Percentiles rank a stretch among this genome's conserved stretches.
Evolutionary conservation across 305 asterid genomes (phyloP).

Genomic region (Nicotiana rustica): DNA sequence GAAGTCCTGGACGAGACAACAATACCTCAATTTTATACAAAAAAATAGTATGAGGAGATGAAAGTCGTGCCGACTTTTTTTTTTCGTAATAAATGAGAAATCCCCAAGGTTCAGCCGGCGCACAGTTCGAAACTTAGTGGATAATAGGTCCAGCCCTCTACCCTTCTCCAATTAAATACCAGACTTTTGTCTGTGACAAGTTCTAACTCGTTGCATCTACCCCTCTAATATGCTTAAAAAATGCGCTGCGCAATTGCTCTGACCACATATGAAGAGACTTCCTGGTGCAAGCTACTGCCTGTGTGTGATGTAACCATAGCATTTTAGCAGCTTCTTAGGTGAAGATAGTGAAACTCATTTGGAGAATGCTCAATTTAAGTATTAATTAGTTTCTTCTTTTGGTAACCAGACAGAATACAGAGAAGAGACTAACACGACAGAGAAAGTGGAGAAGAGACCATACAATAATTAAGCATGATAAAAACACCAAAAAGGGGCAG

Average conservation of each 20-base stretch:
- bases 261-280: background rate
- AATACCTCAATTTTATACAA: background rate
- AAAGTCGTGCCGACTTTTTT: no score
- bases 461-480: no score
- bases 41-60: no score
- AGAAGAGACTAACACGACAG: background rate
- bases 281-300: background rate
- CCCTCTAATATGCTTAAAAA: background rate
- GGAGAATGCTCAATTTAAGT: constrained; percentile 22
- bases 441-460: no score
- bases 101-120: no score
- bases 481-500: no score
- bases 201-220: no score
- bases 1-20: background rate
- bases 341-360: constrained; percentile 1
- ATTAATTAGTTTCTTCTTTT: constrained; percentile 13
- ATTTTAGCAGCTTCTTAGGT: background rate
- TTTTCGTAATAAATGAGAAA: background rate
- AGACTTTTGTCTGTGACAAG: background rate
- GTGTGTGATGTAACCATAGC: background rate
- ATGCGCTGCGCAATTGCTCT: constrained; percentile 8
- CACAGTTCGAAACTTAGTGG: no score
- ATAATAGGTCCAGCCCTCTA: background rate
- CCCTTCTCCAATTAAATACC: background rate
- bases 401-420: background rate